Conservation (phyloP, 139 green algal genomes). For the Edaphochlamys debaryana region DNA sequence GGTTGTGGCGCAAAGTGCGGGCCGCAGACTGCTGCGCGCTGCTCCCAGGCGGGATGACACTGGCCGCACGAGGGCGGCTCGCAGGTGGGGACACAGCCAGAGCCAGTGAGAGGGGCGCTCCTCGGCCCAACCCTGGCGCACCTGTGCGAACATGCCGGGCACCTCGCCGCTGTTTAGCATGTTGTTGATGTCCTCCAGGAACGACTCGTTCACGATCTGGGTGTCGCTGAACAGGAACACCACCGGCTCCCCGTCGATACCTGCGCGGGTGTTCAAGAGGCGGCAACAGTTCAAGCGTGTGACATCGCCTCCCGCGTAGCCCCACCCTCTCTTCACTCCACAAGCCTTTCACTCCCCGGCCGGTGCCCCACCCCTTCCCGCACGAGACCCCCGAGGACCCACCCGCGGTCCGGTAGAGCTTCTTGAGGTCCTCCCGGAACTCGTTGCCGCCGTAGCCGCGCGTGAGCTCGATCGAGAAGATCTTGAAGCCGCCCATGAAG, state of each 20-base stretch:
- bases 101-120: too few relatives aligned
- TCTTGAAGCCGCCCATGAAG: constrained; percentile 76
- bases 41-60: too few relatives aligned
- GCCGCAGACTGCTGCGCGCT: too few relatives aligned
- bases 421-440: constrained; percentile 89
- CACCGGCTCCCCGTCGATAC: constrained; percentile 73
- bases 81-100: too few relatives aligned
- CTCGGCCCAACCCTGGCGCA: not conserved
- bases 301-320: too few relatives aligned
- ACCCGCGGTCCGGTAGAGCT: constrained; percentile 71
- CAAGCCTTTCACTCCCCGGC: too few relatives aligned
- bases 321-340: too few relatives aligned
- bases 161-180: constrained; percentile 89
- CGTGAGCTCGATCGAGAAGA: constrained; percentile 73
- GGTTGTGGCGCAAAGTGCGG: too few relatives aligned
- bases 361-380: too few relatives aligned
- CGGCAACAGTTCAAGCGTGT: too few relatives aligned
- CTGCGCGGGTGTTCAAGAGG: constrained; percentile 27
- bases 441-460: constrained; percentile 73
- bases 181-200: constrained; percentile 91
- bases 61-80: too few relatives aligned
- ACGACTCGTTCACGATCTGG: constrained; percentile 77
- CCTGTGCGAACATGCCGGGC: constrained; percentile 59
- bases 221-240: constrained; percentile 87
- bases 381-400: too few relatives aligned